These are phyloP conservation scores for Eimeria sp. DNA, from an alignment of 169 alveolate genomes.

Conservation along the genomic window DNA sequence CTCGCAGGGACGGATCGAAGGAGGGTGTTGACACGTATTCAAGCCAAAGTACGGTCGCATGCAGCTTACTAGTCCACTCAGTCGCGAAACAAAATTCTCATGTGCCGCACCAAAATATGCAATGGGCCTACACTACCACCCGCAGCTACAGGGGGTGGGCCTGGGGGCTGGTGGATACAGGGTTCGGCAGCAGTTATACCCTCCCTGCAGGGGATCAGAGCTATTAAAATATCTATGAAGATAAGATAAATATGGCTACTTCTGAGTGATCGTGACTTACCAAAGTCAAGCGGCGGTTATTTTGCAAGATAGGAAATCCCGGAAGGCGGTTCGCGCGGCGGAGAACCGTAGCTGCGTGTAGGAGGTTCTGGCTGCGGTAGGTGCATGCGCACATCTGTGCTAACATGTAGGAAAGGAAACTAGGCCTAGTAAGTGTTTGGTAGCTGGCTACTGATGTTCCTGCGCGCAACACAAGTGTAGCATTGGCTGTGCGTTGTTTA, in stretches of 20 bases:
- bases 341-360: neutral
- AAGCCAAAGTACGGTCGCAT: constrained; percentile 33
- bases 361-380: neutral
- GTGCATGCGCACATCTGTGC: neutral
- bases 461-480: neutral
- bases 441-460: neutral
- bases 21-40: constrained; percentile 21
- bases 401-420: neutral
- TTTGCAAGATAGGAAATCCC: neutral
- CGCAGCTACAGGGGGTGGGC: constrained; percentile 57
- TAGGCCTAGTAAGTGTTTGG: neutral
- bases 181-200: constrained; percentile 44
- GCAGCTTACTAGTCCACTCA: constrained; percentile 17
- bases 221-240: neutral
- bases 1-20: constrained; percentile 32
- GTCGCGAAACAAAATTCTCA: constrained; percentile 47
- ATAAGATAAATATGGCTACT: neutral
- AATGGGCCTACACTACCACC: constrained; percentile 70
- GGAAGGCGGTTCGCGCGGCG: neutral
- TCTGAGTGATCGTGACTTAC: neutral
- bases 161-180: constrained; percentile 70
- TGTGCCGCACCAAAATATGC: constrained; percentile 40
- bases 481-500: neutral
- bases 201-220: neutral
- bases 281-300: neutral